phyloP scores from a whole-genome alignment of 805 yeast genomes.

The Candida incommunis region DNA sequence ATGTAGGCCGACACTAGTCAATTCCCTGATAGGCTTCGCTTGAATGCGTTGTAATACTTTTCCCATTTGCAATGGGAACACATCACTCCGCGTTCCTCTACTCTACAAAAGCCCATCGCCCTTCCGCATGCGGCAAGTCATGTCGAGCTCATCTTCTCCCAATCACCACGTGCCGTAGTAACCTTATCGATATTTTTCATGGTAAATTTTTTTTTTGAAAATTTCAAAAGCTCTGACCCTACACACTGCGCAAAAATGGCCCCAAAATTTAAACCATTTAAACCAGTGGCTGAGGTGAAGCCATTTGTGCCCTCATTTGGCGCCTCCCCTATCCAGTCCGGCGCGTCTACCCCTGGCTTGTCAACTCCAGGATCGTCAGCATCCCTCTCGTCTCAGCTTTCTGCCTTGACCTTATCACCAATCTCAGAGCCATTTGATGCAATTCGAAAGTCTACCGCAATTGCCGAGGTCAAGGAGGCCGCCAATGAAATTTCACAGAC shows the following conservation, averaged over 20 bases:
- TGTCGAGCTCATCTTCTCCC: too few relatives aligned
- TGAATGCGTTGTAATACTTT: too few relatives aligned
- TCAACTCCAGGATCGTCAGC: conserved; percentile 40
- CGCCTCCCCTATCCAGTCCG: conserved; percentile 4
- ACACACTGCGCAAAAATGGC: background rate
- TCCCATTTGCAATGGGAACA: too few relatives aligned
- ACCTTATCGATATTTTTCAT: too few relatives aligned
- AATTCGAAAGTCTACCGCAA: conserved; percentile 36
- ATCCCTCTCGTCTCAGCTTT: conserved; percentile 32
- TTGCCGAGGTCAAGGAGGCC: conserved; percentile 41
- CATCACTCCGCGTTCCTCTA: too few relatives aligned
- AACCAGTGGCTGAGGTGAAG: background rate
- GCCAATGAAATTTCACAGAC: conserved; percentile 38
- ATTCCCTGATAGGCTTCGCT: too few relatives aligned
- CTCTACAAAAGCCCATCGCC: too few relatives aligned
- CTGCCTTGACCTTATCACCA: conserved; percentile 64
- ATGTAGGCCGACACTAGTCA: too few relatives aligned
- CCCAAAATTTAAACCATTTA: background rate
- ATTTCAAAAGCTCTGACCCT: background rate
- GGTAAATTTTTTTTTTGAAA: background rate
- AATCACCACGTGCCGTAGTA: too few relatives aligned
- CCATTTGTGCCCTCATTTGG: conserved; percentile 4
- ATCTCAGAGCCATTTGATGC: conserved; percentile 41
- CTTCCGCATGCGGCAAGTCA: too few relatives aligned
- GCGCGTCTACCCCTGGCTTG: conserved; percentile 14